Conservation (phyloP, 2,329 filamentous ascomycete genomes). For the Aspergillus aculeatus region DNA sequence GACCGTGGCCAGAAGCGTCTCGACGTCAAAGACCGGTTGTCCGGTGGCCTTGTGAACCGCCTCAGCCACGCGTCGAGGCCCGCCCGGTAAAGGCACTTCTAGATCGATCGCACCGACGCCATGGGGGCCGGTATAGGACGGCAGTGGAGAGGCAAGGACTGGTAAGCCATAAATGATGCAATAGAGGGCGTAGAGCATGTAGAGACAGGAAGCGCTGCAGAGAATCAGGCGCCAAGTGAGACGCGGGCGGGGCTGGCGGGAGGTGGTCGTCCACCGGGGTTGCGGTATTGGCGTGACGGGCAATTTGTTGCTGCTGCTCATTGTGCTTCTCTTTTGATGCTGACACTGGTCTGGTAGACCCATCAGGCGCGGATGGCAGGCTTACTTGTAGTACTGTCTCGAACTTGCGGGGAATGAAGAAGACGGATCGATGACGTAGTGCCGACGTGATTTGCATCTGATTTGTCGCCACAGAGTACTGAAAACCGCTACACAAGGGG, state of each 20-base stretch:
- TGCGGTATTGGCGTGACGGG: too few species aligned
- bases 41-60: background rate
- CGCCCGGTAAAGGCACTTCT: slow-evolving; percentile 2
- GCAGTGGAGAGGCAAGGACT: background rate
- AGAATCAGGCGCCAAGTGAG: background rate
- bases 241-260: background rate
- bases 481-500: too few species aligned
- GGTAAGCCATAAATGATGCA: background rate
- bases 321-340: too few species aligned
- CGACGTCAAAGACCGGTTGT: slow-evolving; percentile 5
- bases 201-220: background rate
- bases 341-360: too few species aligned
- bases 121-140: slow-evolving; percentile 2
- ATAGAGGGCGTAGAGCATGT: background rate
- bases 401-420: too few species aligned
- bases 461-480: too few species aligned
- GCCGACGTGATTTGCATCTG: too few species aligned
- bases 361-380: too few species aligned
- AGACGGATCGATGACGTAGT: too few species aligned
- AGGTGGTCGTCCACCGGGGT: too few species aligned
- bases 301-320: too few species aligned
- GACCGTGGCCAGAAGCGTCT: background rate
- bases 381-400: too few species aligned
- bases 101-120: slow-evolving; percentile 1
- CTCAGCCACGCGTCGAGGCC: background rate